A percentile compares a stretch with the other conserved stretches of the same genome.
Evolutionary conservation across 2,329 filamentous ascomycete genomes (phyloP).

Genomic region (Plenodomus lindquistii): DNA sequence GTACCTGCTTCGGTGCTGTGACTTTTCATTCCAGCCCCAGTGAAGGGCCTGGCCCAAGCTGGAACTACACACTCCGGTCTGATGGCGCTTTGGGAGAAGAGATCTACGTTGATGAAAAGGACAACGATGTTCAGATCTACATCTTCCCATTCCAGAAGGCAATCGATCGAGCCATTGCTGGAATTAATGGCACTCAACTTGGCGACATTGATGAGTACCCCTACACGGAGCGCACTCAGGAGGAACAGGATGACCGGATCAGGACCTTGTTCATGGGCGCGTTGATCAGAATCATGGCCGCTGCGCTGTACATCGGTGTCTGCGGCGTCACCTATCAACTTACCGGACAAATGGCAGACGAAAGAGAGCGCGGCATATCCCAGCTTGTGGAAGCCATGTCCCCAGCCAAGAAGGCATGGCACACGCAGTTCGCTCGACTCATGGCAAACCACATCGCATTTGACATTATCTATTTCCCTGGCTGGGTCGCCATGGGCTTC

Average conservation of each 20-base stretch:
- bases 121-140: slow-evolving; percentile 79
- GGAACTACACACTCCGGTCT: slow-evolving; percentile 85
- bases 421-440: slow-evolving; percentile 76
- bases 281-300: slow-evolving; percentile 75
- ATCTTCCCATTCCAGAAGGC: slow-evolving; percentile 77
- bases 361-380: slow-evolving; percentile 85
- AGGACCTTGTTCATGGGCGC: slow-evolving; percentile 71
- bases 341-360: slow-evolving; percentile 81
- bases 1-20: slow-evolving; percentile 72
- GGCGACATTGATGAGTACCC: slow-evolving; percentile 65
- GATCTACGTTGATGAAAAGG: slow-evolving; percentile 65
- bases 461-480: slow-evolving; percentile 75
- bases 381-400: slow-evolving; percentile 92
- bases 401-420: slow-evolving; percentile 73
- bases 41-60: slow-evolving; percentile 67
- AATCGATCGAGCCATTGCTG: slow-evolving; percentile 73
- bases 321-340: slow-evolving; percentile 86
- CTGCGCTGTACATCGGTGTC: slow-evolving; percentile 78
- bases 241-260: slow-evolving; percentile 68
- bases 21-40: slow-evolving; percentile 75
- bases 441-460: slow-evolving; percentile 81
- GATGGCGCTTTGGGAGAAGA: slow-evolving; percentile 71
- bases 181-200: slow-evolving; percentile 52
- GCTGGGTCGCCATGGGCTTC: slow-evolving; percentile 77
- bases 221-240: slow-evolving; percentile 71